A percentile compares a stretch with the other conserved stretches of the same genome.
phyloP scores from a whole-genome alignment of 306 rosid genomes.

The Lathyrus tuberosus region DNA sequence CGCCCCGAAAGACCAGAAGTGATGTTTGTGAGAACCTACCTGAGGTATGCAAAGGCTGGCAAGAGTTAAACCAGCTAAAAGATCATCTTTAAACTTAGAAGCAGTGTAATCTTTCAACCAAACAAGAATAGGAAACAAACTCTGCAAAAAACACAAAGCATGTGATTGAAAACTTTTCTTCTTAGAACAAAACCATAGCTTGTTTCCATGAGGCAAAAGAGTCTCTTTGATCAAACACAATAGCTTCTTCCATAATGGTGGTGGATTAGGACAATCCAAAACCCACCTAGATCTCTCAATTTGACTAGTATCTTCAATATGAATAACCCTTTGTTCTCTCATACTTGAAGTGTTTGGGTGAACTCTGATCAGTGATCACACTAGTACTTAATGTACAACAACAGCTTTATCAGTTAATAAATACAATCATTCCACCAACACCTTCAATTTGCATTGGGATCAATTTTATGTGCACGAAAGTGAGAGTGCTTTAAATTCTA shows the following conservation, averaged over 20 bases:
- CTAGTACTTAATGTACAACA: slow-evolving; percentile 31
- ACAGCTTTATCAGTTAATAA: slow-evolving; percentile 19
- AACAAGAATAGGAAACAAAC: slow-evolving; percentile 65
- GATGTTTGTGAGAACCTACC: slow-evolving; percentile 38
- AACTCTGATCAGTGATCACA: slow-evolving; percentile 27
- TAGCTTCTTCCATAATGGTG: slow-evolving; percentile 49
- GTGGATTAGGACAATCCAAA: slow-evolving; percentile 67
- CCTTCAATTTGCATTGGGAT: slow-evolving; percentile 9
- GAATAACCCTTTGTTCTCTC: slow-evolving; percentile 45
- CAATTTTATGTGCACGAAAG: slow-evolving; percentile 14
- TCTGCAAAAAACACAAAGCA: slow-evolving; percentile 37
- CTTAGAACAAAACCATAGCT: slow-evolving; percentile 39
- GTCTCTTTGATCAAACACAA: slow-evolving; percentile 40
- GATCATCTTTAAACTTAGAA: slow-evolving; percentile 60
- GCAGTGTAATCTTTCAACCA: slow-evolving; percentile 69
- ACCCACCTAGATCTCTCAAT: slow-evolving; percentile 55
- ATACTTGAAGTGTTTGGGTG: slow-evolving; percentile 61
- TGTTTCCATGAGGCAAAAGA: slow-evolving; percentile 48
- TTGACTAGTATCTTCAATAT: slow-evolving; percentile 32
- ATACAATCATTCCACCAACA: neutral
- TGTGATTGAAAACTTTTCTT: slow-evolving; percentile 22
- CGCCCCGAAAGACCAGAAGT: no score
- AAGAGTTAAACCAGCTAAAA: slow-evolving; percentile 83
- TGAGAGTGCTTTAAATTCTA: slow-evolving; percentile 3
- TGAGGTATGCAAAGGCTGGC: slow-evolving; percentile 89